phyloP scores from a whole-genome alignment of 2,329 filamentous ascomycete genomes.

The Aspergillus ibericus region DNA sequence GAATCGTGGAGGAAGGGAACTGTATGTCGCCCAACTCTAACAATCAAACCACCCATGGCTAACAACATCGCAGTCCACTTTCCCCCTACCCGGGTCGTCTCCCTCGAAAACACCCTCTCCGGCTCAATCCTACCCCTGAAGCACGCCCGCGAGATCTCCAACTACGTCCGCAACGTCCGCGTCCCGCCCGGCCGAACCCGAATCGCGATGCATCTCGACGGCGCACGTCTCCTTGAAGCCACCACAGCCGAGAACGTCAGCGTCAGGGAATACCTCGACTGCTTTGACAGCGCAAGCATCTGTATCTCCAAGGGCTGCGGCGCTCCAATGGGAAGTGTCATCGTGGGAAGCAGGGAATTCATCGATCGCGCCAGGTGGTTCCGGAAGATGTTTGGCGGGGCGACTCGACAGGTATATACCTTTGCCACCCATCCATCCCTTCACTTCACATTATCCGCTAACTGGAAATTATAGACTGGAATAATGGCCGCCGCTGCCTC shows the following conservation, averaged over 20 bases:
- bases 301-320: conserved; percentile 36
- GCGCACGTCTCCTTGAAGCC: conserved; percentile 27
- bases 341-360: conserved; percentile 27
- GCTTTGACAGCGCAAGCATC: conserved; percentile 36
- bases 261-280: conserved; percentile 30
- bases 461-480: conserved; percentile 20
- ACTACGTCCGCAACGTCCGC: conserved; percentile 27
- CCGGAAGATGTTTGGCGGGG: conserved; percentile 35
- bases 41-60: neutral
- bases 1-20: conserved; percentile 27
- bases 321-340: conserved; percentile 34
- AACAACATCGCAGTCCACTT: neutral
- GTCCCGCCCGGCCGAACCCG: conserved; percentile 23
- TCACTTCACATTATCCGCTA: neutral
- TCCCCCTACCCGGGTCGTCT: conserved; percentile 18
- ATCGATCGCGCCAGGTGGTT: conserved; percentile 33
- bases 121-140: conserved; percentile 30
- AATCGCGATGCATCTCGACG: conserved; percentile 33
- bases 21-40: neutral
- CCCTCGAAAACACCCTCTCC: conserved; percentile 31
- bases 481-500: conserved; percentile 32
- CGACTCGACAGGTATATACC: conserved; percentile 29
- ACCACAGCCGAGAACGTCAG: conserved; percentile 24
- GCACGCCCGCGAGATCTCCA: conserved; percentile 30
- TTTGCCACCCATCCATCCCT: neutral